Conservation (phyloP, 345 rosid species). For the Populus euphratica region DNA sequence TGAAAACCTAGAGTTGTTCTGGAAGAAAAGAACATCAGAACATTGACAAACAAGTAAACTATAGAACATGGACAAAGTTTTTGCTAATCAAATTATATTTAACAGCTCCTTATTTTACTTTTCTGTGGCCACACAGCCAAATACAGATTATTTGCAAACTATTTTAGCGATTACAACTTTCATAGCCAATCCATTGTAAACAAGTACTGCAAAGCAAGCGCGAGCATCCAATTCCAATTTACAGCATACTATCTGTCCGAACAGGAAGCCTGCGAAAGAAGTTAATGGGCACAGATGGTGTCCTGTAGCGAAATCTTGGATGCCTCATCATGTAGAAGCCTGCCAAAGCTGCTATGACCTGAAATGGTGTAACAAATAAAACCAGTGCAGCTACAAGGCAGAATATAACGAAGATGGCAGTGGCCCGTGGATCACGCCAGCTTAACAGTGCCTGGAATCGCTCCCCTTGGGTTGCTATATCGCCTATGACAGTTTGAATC, state of each 20-base stretch:
- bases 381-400: slow-evolving; percentile 28
- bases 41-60: not conserved
- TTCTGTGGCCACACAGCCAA: not conserved
- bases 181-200: not conserved
- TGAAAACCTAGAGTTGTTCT: not conserved
- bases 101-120: slow-evolving; percentile 1
- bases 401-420: slow-evolving; percentile 23
- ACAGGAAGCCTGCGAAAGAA: slow-evolving; percentile 32
- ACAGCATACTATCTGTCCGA: slow-evolving; percentile 34
- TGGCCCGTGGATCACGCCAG: slow-evolving; percentile 34
- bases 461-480: slow-evolving; percentile 40
- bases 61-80: not conserved
- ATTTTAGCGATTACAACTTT: not conserved
- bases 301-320: slow-evolving; percentile 34
- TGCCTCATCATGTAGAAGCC: slow-evolving; percentile 35
- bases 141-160: slow-evolving; percentile 1
- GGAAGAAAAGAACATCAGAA: not conserved
- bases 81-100: not conserved
- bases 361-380: slow-evolving; percentile 35
- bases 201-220: slow-evolving; percentile 2
- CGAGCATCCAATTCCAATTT: slow-evolving; percentile 1
- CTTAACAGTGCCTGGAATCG: slow-evolving; percentile 30
- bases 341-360: slow-evolving; percentile 29
- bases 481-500: slow-evolving; percentile 34
- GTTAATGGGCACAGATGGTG: slow-evolving; percentile 28